Conservation (phyloP, 2,329 filamentous ascomycete genomes). For the Colletotrichum spaethianum region DNA sequence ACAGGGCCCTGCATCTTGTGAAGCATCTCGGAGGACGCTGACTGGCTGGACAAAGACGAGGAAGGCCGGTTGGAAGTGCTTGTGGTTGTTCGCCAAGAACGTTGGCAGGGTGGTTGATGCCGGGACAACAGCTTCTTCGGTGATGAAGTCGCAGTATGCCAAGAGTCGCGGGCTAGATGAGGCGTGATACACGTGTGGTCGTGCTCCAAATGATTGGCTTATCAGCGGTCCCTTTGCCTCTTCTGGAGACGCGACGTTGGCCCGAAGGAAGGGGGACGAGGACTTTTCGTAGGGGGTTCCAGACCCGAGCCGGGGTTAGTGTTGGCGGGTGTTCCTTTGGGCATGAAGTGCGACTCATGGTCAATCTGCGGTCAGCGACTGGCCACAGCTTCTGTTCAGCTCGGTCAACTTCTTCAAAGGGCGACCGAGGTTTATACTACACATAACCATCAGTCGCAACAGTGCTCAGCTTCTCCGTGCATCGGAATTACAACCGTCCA, state of each 20-base stretch:
- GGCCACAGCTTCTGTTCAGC: constrained; percentile 27
- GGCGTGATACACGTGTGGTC: constrained; percentile 31
- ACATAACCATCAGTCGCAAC: not conserved
- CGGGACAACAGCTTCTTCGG: constrained; percentile 35
- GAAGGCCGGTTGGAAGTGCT: constrained; percentile 3
- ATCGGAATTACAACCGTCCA: not conserved
- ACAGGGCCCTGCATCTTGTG: constrained; percentile 12
- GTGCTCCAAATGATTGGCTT: constrained; percentile 38
- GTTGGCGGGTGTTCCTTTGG: constrained; percentile 1
- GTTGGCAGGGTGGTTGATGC: constrained; percentile 24
- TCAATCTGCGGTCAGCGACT: constrained; percentile 26
- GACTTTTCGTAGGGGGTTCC: not conserved
- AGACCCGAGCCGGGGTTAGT: not conserved
- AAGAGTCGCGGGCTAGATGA: constrained; percentile 27
- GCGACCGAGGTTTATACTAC: not conserved
- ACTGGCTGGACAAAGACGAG: constrained; percentile 27
- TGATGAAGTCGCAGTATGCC: constrained; percentile 35
- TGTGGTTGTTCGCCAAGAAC: constrained; percentile 23
- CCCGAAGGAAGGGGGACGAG: not conserved
- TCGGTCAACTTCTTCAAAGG: not conserved
- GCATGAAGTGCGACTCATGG: constrained; percentile 9
- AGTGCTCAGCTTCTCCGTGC: not conserved
- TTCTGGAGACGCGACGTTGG: constrained; percentile 14
- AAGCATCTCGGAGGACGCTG: not conserved
- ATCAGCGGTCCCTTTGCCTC: constrained; percentile 36